Evolutionary conservation across 306 rosid species (phyloP).

Genomic region (Ormosia emarginata): DNA sequence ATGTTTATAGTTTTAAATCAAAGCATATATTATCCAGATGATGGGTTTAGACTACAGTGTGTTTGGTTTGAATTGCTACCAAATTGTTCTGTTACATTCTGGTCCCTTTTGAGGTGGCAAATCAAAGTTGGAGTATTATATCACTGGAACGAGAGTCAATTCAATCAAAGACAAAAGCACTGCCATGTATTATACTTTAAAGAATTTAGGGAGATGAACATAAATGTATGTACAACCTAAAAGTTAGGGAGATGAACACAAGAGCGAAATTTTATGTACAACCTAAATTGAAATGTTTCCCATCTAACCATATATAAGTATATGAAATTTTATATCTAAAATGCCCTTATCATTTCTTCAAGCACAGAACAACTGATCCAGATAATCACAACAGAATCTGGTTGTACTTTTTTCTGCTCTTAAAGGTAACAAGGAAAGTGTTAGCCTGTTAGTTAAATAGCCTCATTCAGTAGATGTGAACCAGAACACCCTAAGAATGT

Average conservation of each 20-base stretch:
- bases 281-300: not conserved
- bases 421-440: not conserved
- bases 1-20: not conserved
- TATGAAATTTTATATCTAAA: not conserved
- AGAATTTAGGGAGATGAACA: not conserved
- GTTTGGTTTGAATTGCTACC: conserved; percentile 13
- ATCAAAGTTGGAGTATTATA: not conserved
- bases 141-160: not conserved
- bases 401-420: not conserved
- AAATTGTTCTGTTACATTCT: conserved; percentile 1
- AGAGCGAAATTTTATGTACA: not conserved
- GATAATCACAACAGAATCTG: not conserved
- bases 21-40: not conserved
- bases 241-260: not conserved
- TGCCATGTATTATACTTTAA: not conserved
- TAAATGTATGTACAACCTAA: not conserved
- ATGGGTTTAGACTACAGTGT: not conserved
- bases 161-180: not conserved
- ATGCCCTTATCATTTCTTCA: not conserved
- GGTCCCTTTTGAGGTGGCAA: not conserved
- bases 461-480: not conserved
- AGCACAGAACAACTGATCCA: not conserved
- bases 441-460: not conserved
- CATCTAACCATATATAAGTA: not conserved
- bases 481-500: not conserved